Base-by-base conservation (phyloP, 2,329 filamentous ascomycete species). In the Neurospora sp. region DNA sequence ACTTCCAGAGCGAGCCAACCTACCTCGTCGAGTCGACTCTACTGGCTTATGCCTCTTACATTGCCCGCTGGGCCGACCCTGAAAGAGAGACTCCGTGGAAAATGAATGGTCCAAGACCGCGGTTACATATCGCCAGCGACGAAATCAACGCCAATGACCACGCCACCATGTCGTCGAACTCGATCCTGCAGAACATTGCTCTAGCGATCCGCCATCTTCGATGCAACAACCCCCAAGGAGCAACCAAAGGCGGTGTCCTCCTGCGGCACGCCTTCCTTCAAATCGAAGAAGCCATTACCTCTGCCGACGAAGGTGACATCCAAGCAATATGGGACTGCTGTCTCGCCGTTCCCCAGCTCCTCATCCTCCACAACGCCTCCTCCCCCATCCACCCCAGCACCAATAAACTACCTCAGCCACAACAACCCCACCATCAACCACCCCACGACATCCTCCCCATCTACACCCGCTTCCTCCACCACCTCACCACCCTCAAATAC, bases 301-400 rank as follows among this genome's bases (percentile, higher is more conserved):
- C 19, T 11, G 68, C 37, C 4, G 57, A 71, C 1, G 66, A 67
- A n/a, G 38, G 38, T 23, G 67, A 73, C 62, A 66, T 75, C 40
- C 72, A 76, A 39, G 73, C 74, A 19, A 71, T 76, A 33, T 76
- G 75, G 75, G 75, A 76, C 67, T 75, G 73, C 68, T 75, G 72
- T 46, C 74, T 76, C 17, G 75, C 71, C 0, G 71, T 76, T 1
- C 74, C 75, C 5, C 75, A 76, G 4, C 52, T 62, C 1, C 71
- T 76, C 4, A 70, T 66, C 11, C 70, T 75, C 8, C 67, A 66
- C 52, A 68, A 62, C 6, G 71, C 70, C 23, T 73, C 72, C 68
- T 68, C 68, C 23, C 4, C 19, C 12, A 3, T 2, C 19, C 41
- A 43, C 41, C 8, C 46, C 19, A 52, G 5, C n/a, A 33, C 23